Evolutionary conservation across 352 stramenopile species (phyloP).

Genomic region (Phytopythium kandeliae): DNA sequence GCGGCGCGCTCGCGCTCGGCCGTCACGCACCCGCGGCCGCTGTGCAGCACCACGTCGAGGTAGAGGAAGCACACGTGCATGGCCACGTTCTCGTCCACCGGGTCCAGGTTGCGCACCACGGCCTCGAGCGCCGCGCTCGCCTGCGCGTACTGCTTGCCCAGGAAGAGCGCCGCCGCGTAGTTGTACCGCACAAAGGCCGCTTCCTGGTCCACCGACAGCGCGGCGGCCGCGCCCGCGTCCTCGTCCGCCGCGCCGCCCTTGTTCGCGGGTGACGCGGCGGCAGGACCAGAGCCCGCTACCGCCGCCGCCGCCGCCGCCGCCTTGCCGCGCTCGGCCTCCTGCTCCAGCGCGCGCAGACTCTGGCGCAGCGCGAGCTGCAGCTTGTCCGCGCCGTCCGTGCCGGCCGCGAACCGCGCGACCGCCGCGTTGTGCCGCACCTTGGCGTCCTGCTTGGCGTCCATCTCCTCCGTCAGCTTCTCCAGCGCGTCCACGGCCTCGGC

Average conservation of each 20-base stretch:
- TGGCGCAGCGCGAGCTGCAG: conserved; percentile 71
- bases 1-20: conserved; percentile 62
- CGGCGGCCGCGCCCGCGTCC: conserved; percentile 2
- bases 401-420: conserved; percentile 60
- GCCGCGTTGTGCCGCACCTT: conserved; percentile 86
- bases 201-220: conserved; percentile 76
- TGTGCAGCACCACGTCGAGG: conserved; percentile 89
- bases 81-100: conserved; percentile 87
- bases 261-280: no score
- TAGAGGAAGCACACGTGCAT: conserved; percentile 94
- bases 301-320: conserved; percentile 5
- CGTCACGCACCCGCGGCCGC: conserved; percentile 75
- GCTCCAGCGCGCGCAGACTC: conserved; percentile 58
- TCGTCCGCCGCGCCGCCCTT: conserved; percentile 17
- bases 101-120: conserved; percentile 87
- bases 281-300: no score
- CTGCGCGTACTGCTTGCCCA: conserved; percentile 88
- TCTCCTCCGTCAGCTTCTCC: conserved; percentile 79
- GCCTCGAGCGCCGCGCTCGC: conserved; percentile 79
- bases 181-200: conserved; percentile 90
- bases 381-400: conserved; percentile 54
- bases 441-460: conserved; percentile 62
- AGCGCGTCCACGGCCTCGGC: conserved; percentile 78
- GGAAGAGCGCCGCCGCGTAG: conserved; percentile 78
- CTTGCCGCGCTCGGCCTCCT: conserved; percentile 35